These are phyloP conservation scores for Phytomonas sp. DNA, from an alignment of 208 protist genomes.

Conservation along the genomic window DNA sequence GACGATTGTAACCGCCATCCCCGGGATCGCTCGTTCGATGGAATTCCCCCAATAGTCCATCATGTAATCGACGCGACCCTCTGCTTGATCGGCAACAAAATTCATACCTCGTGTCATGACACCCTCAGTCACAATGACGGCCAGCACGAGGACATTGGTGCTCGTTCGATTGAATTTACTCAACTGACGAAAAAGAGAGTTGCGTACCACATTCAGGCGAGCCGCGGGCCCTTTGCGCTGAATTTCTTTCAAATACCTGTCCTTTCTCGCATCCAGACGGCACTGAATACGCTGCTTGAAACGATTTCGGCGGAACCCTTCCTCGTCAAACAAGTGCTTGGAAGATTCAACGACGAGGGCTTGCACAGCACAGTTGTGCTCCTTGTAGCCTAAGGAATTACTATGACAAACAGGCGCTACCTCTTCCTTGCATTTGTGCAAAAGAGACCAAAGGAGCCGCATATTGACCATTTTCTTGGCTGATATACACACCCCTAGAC, in stretches of 20 bases:
- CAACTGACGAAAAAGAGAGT: conserved; percentile 18
- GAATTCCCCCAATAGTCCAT: conserved; percentile 73
- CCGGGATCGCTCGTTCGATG: conserved; percentile 52
- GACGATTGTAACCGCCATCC: conserved; percentile 81
- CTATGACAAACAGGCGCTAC: conserved; percentile 46
- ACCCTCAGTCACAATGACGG: conserved; percentile 70
- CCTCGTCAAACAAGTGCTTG: conserved; percentile 87
- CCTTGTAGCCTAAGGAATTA: conserved; percentile 23
- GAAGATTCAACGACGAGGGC: conserved; percentile 81
- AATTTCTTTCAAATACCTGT: conserved; percentile 18
- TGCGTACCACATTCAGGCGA: conserved; percentile 28
- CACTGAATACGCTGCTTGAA: conserved; percentile 41
- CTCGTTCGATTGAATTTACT: conserved; percentile 68
- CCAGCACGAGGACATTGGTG: conserved; percentile 59
- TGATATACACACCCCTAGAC: conserved; percentile 75
- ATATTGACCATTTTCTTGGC: conserved; percentile 43
- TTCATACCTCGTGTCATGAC: conserved; percentile 65
- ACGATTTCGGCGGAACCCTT: conserved; percentile 60
- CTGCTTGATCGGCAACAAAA: conserved; percentile 83
- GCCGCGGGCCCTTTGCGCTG: conserved; percentile 30
- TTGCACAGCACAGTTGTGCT: conserved; percentile 64
- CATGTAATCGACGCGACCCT: conserved; percentile 64
- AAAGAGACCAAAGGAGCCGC: conserved; percentile 51
- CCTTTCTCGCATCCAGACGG: conserved; percentile 23
- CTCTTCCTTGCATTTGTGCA: conserved; percentile 31